Evolutionary conservation across 495 filamentous ascomycete species (phyloP), one percentile per base, ranked within the genome.

Genomic region (Penicillium bialowiezense): DNA sequence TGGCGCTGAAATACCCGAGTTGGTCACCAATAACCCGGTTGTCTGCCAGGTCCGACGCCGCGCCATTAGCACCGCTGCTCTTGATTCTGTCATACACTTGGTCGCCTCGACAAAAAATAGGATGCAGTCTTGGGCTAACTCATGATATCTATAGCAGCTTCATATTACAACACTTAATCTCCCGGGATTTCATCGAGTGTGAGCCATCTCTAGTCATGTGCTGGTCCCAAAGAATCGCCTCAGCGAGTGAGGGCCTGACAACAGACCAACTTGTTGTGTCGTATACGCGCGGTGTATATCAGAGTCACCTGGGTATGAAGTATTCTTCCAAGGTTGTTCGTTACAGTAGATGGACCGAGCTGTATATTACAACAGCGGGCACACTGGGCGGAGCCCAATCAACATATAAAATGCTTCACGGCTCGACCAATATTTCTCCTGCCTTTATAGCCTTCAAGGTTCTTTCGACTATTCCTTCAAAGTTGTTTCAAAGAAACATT

Each of bases 31-130:
- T 54, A 28, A 20, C 23, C 23, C 38, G 23, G 15, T 37, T 19
- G 14, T 54, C 44, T 38, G 28, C n/a, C 13, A 18, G 3, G 7
- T 33, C 44, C 34, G 18, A 18, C 9, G 24, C 10, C 24, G 36
- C 36, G n/a, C n/a, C 23, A 38, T 49, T 49, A 54, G 44, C 44
- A 44, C 51, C 24, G 33, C 44, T 39, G 39, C 19, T 13, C 18
- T 31, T 28, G 8, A 41, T 9, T 52, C 13, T 10, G 43, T 10
- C 19, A 7, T 21, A 20, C 13, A 4, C 14, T 44, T 44, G 29
- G 41, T 34, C 13, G 13, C 39, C 39, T 23, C 1, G 12, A 43
- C 23, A 12, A 7, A 9, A 7, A 32, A 43, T 33, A 7, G 3
- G 14, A 44, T 20, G 8, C 37, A 44, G 13, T n/a, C 5, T 23